These are phyloP conservation scores for Pulveroboletus sp. DNA, from an alignment of 768 basidiomycete species.

Conservation along the genomic window DNA sequence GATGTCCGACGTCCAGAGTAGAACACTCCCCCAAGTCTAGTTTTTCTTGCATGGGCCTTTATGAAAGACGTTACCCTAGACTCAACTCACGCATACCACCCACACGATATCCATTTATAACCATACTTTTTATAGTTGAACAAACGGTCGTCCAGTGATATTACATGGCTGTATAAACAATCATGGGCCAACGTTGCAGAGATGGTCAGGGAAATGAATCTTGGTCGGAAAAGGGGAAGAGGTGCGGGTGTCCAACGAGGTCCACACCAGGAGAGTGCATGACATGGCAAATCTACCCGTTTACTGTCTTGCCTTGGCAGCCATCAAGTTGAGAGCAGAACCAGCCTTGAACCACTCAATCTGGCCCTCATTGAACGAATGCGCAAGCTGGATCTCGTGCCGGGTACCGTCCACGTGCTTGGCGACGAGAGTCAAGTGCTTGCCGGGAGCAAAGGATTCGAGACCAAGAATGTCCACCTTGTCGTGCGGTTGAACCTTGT, in stretches of 20 bases:
- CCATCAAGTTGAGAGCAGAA: conserved; percentile 88
- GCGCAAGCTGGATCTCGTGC: conserved; percentile 77
- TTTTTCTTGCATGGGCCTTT: background rate
- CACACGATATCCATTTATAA: background rate
- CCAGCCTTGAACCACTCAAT: conserved; percentile 99
- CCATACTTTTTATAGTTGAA: conserved; percentile 10
- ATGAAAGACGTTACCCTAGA: background rate
- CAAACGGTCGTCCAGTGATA: conserved; percentile 14
- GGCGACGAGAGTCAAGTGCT: conserved; percentile 78
- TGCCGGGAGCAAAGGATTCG: conserved; percentile 85
- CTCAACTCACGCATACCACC: background rate
- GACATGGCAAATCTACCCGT: conserved; percentile 12
- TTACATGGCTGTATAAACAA: conserved; percentile 25
- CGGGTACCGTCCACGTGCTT: conserved; percentile 81
- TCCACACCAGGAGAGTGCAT: background rate
- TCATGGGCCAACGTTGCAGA: conserved; percentile 9
- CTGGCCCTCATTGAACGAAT: conserved; percentile 96
- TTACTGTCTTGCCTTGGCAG: conserved; percentile 55
- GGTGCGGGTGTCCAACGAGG: background rate
- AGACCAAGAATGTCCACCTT: conserved; percentile 87
- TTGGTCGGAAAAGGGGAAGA: background rate
- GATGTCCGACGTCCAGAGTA: conserved; percentile 6
- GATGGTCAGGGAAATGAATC: background rate
- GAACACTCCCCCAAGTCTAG: conserved; percentile 1
- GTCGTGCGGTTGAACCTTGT: conserved; percentile 86